A percentile compares a stretch with the other conserved stretches of the same genome.
Conservation (phyloP, 805 yeast species). For the Kodamaea hsintzibuensis region DNA sequence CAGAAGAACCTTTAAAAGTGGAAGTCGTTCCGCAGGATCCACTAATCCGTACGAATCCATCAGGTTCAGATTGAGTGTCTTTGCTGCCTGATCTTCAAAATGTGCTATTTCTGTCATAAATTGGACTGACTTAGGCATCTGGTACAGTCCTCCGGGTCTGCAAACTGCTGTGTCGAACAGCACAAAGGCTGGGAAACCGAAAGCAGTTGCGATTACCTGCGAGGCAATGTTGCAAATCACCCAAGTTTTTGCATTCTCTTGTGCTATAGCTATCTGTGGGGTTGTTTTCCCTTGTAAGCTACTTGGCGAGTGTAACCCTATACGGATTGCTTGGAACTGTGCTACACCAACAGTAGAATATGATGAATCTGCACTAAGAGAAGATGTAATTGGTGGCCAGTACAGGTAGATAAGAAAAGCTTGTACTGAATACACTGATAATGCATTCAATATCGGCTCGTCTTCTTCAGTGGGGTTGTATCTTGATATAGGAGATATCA, state of each 20-base stretch:
- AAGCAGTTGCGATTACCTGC: slow-evolving; percentile 86
- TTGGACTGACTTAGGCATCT: slow-evolving; percentile 59
- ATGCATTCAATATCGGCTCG: slow-evolving; percentile 81
- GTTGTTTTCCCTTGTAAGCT: slow-evolving; percentile 7
- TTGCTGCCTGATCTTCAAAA: slow-evolving; percentile 83
- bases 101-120: slow-evolving; percentile 82
- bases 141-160: slow-evolving; percentile 27
- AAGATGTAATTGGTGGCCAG: slow-evolving; percentile 97
- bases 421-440: slow-evolving; percentile 92
- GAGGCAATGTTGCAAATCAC: slow-evolving; percentile 88
- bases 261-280: slow-evolving; percentile 47
- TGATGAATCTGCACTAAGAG: slow-evolving; percentile 91
- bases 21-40: slow-evolving; percentile 68
- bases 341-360: slow-evolving; percentile 97
- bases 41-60: slow-evolving; percentile 65
- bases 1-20: slow-evolving; percentile 68
- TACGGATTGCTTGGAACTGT: slow-evolving; percentile 85
- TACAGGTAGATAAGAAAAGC: slow-evolving; percentile 84
- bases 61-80: slow-evolving; percentile 70
- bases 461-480: slow-evolving; percentile 77
- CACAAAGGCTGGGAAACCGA: slow-evolving; percentile 93
- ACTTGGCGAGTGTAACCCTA: slow-evolving; percentile 77
- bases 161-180: slow-evolving; percentile 64
- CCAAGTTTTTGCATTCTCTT: slow-evolving; percentile 90
- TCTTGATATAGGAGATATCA: slow-evolving; percentile 86